Percentiles rank a stretch among this genome's conserved stretches.
phyloP scores from a whole-genome alignment of 2,329 filamentous ascomycete species.

The Arthrobotrys iridis region DNA sequence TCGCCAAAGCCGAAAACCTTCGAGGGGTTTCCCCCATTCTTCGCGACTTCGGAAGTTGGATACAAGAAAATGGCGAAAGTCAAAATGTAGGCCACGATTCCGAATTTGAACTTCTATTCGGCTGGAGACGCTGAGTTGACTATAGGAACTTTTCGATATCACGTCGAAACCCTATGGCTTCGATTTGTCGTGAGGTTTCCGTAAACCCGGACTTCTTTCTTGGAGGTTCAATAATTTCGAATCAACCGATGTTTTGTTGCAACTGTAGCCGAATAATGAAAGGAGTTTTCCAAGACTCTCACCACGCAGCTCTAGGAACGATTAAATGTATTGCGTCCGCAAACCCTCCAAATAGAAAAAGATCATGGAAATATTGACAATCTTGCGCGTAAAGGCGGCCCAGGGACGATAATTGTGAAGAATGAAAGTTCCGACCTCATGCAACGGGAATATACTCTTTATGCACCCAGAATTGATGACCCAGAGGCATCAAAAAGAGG shows the following conservation, averaged over 20 bases:
- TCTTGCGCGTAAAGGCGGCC: conserved; percentile 13
- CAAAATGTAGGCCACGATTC: conserved; percentile 26
- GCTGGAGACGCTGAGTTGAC: neutral
- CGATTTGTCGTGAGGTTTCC: conserved; percentile 41
- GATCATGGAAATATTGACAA: neutral
- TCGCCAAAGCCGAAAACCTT: conserved; percentile 40
- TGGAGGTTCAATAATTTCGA: conserved; percentile 45
- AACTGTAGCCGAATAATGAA: conserved; percentile 42
- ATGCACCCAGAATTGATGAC: conserved; percentile 42
- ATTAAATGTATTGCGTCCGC: conserved; percentile 35
- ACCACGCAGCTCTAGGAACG: conserved; percentile 28
- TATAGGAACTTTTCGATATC: conserved; percentile 51
- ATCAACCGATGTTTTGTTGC: conserved; percentile 49
- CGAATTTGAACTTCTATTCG: neutral
- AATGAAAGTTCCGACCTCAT: conserved; percentile 50
- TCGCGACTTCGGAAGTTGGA: conserved; percentile 33
- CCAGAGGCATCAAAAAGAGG: conserved; percentile 20
- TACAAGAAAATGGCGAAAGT: conserved; percentile 37
- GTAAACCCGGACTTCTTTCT: conserved; percentile 50
- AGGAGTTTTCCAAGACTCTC: conserved; percentile 41
- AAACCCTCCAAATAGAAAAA: neutral
- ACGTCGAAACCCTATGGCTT: conserved; percentile 48
- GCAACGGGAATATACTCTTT: conserved; percentile 46
- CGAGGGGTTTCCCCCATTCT: conserved; percentile 47
- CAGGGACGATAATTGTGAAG: conserved; percentile 47